These are phyloP conservation scores for Sporothrix pallida DNA, from an alignment of 2,329 filamentous ascomycete species.

Conservation along the genomic window DNA sequence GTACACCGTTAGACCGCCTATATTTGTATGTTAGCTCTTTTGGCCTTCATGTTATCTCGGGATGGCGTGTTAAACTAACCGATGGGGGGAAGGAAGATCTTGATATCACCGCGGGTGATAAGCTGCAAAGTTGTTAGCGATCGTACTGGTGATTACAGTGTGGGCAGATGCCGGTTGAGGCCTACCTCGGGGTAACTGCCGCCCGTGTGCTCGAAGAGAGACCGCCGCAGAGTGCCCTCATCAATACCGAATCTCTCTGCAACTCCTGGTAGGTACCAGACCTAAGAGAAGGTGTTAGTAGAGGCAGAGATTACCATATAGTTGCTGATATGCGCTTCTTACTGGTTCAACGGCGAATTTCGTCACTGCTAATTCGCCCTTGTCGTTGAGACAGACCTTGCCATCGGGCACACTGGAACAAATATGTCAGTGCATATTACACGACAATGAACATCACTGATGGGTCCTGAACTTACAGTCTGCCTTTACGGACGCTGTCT, in stretches of 20 bases:
- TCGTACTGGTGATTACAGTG: too few species aligned
- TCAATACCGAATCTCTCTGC: slow-evolving; percentile 94
- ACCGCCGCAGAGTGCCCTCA: slow-evolving; percentile 82
- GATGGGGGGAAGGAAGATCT: slow-evolving; percentile 93
- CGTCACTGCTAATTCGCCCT: slow-evolving; percentile 87
- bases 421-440: neutral
- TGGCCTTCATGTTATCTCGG: neutral
- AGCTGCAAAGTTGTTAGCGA: slow-evolving; percentile 53
- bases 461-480: slow-evolving; percentile 57
- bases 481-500: slow-evolving; percentile 79
- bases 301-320: too few species aligned
- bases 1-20: slow-evolving; percentile 89
- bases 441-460: too few species aligned
- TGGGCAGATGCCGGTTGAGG: neutral
- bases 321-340: slow-evolving; percentile 44
- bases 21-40: slow-evolving; percentile 34
- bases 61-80: slow-evolving; percentile 51
- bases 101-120: slow-evolving; percentile 92
- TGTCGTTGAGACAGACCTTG: slow-evolving; percentile 85
- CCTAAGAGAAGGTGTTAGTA: slow-evolving; percentile 43
- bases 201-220: slow-evolving; percentile 92
- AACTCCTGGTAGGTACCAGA: slow-evolving; percentile 85
- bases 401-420: slow-evolving; percentile 69
- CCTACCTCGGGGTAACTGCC: slow-evolving; percentile 86
- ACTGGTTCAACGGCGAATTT: slow-evolving; percentile 97